Evolutionary conservation across 306 rosid species (phyloP).

Genomic region (Trichosanthes cucumerina): DNA sequence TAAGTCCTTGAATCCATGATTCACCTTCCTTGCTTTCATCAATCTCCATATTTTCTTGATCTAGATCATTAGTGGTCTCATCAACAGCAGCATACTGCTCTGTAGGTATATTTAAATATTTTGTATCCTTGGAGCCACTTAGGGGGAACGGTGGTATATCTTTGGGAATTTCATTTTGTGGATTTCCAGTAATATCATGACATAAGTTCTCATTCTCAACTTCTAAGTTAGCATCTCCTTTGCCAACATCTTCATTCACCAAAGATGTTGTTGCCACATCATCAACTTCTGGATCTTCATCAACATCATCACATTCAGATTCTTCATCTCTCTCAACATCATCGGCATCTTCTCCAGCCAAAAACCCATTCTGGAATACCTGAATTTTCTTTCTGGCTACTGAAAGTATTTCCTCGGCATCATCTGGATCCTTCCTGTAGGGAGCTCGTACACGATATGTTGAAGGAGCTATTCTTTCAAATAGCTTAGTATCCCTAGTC

Average conservation of each 20-base stretch:
- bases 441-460: constrained; percentile 91
- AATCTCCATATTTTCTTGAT: constrained; percentile 81
- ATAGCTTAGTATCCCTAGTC: constrained; percentile 95
- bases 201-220: constrained; percentile 45
- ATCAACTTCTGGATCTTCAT: constrained; percentile 93
- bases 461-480: constrained; percentile 98
- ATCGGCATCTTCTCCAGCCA: constrained; percentile 76
- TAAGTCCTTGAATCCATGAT: constrained; percentile 93
- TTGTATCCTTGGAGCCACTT: constrained; percentile 44
- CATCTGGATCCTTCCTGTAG: constrained; percentile 83
- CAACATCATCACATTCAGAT: constrained; percentile 92
- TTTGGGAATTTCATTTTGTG: constrained; percentile 43
- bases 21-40: constrained; percentile 96
- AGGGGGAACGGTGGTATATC: constrained; percentile 39
- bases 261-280: constrained; percentile 49
- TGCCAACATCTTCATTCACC: constrained; percentile 37
- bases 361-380: constrained; percentile 88
- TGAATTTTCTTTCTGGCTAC: constrained; percentile 91
- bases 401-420: constrained; percentile 80
- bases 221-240: constrained; percentile 36
- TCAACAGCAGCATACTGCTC: constrained; percentile 28
- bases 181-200: constrained; percentile 25
- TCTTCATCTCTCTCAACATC: constrained; percentile 91
- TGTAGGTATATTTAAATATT: constrained; percentile 26
- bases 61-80: constrained; percentile 31